Percentiles rank a stretch among this genome's conserved stretches.
phyloP scores from a whole-genome alignment of 2,329 filamentous ascomycete species.

The Thielaviopsis populi region DNA sequence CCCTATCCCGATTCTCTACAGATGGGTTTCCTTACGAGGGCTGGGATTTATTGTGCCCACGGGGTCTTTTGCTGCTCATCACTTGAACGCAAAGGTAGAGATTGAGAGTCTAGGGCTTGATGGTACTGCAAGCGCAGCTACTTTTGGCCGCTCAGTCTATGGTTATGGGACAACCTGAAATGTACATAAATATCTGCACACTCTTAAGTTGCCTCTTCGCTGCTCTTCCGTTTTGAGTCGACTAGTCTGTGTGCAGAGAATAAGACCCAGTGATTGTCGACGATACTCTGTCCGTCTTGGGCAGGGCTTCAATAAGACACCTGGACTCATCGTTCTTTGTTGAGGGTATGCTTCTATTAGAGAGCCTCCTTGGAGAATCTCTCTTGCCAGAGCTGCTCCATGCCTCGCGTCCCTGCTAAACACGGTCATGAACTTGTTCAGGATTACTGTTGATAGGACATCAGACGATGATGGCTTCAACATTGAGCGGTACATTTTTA shows the following conservation, averaged over 20 bases:
- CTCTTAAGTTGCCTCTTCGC: conserved; percentile 91
- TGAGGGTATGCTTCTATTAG: conserved; percentile 8
- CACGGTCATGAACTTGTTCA: conserved; percentile 4
- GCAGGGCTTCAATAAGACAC: conserved; percentile 19
- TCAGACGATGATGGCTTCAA: conserved; percentile 7
- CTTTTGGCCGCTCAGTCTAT: too few relatives aligned
- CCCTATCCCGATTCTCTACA: not conserved
- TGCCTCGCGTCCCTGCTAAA: conserved; percentile 10
- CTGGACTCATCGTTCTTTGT: conserved; percentile 15
- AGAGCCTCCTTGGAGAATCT: conserved; percentile 14
- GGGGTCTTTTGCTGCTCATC: not conserved
- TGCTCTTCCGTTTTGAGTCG: conserved; percentile 66
- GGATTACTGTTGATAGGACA: not conserved
- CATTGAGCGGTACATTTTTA: conserved; percentile 14
- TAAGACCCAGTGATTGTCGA: conserved; percentile 30
- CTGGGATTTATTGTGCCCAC: not conserved
- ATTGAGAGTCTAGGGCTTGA: not conserved
- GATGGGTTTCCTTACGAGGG: not conserved
- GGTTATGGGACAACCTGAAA: too few relatives aligned
- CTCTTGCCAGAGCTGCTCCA: conserved; percentile 9
- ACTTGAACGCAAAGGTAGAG: not conserved
- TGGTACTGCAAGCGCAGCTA: not conserved
- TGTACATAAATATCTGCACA: conserved; percentile 45
- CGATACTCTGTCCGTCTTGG: conserved; percentile 38
- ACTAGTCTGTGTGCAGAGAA: conserved; percentile 97